Conservation (phyloP, 345 rosid species). For the Turritis glabra region DNA sequence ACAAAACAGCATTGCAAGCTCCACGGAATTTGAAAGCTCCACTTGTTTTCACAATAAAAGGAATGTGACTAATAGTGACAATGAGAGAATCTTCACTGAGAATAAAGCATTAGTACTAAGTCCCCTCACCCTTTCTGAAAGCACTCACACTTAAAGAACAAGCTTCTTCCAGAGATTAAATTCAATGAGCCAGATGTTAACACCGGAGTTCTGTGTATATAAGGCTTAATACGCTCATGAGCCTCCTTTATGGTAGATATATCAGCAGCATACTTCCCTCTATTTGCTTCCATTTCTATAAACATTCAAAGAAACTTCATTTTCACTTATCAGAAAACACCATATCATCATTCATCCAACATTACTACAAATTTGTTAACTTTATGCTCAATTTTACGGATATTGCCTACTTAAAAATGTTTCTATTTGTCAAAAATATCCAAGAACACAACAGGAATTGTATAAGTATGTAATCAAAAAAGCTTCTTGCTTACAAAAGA, state of each 20-base stretch:
- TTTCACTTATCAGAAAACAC: background rate
- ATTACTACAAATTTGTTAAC: background rate
- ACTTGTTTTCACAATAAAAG: slow-evolving; percentile 35
- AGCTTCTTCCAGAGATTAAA: slow-evolving; percentile 57
- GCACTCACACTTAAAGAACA: slow-evolving; percentile 88
- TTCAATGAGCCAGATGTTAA: slow-evolving; percentile 69
- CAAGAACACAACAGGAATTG: background rate
- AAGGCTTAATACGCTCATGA: slow-evolving; percentile 54
- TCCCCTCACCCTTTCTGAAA: slow-evolving; percentile 81
- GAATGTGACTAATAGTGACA: background rate
- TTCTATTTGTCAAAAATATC: background rate
- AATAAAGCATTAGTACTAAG: slow-evolving; percentile 8
- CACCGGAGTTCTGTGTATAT: slow-evolving; percentile 72
- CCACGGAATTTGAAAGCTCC: slow-evolving; percentile 98
- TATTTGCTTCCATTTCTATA: slow-evolving; percentile 49
- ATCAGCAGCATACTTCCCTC: slow-evolving; percentile 71
- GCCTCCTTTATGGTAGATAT: slow-evolving; percentile 75
- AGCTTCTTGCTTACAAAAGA: background rate
- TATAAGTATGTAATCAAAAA: background rate
- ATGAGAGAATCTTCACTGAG: background rate
- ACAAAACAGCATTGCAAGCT: slow-evolving; percentile 81
- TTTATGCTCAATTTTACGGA: background rate
- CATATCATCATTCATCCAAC: background rate
- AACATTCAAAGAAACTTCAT: slow-evolving; percentile 13
- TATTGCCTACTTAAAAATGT: background rate